Conservation (phyloP, 2,329 filamentous ascomycete species). For the Penicillium sp. region DNA sequence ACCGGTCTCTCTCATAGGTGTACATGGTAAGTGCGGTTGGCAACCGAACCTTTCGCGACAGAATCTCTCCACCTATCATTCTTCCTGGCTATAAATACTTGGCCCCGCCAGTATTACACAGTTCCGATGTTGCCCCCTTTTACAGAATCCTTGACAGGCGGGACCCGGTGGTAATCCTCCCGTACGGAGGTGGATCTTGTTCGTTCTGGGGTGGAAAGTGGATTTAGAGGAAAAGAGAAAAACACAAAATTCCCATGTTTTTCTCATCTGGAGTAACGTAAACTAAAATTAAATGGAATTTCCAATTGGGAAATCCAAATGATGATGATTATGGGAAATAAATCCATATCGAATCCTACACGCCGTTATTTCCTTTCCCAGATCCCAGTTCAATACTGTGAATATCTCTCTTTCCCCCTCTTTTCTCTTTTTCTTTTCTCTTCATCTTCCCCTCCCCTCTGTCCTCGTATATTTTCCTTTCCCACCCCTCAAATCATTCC, state of each 20-base stretch:
- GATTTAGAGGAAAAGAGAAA: slow-evolving; percentile 1
- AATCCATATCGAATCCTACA: slow-evolving; percentile 13
- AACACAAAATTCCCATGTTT: too few species aligned
- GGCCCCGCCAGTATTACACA: slow-evolving; percentile 12
- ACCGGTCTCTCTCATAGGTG: too few species aligned
- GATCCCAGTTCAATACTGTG: not conserved
- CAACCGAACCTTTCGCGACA: slow-evolving; percentile 9
- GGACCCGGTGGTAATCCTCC: slow-evolving; percentile 9
- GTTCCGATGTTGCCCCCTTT: not conserved
- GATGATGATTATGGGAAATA: slow-evolving; percentile 8
- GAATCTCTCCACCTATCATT: slow-evolving; percentile 11
- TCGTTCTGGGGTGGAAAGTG: not conserved
- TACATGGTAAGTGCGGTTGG: slow-evolving; percentile 12
- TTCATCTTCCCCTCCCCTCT: slow-evolving; percentile 4
- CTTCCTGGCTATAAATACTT: slow-evolving; percentile 10
- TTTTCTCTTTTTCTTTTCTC: slow-evolving; percentile 1
- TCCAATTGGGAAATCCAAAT: too few species aligned
- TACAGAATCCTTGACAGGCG: slow-evolving; percentile 10
- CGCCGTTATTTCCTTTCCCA: slow-evolving; percentile 22
- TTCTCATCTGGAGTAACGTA: too few species aligned
- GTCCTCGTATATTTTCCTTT: not conserved
- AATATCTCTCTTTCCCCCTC: slow-evolving; percentile 1
- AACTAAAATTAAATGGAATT: slow-evolving; percentile 3
- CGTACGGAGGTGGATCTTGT: slow-evolving; percentile 9
- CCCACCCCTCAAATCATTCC: too few species aligned